Percentiles rank a stretch among this genome's conserved stretches.
Evolutionary conservation across 352 stramenopile species (phyloP).

Genomic region (Blastocystis sp.): DNA sequence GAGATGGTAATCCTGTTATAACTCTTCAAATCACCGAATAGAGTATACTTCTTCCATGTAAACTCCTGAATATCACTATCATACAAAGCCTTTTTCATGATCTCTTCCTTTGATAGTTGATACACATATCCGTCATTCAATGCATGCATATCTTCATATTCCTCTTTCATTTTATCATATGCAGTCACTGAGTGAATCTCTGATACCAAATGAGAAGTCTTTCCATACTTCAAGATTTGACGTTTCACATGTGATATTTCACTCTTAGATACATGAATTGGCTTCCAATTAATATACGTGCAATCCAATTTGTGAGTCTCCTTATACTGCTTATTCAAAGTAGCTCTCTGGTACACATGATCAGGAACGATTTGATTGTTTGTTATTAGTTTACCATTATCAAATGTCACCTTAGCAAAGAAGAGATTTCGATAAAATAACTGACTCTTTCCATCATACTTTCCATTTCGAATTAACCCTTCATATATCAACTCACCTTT

Average conservation of each 20-base stretch:
- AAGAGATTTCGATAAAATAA: constrained; percentile 20
- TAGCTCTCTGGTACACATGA: not conserved
- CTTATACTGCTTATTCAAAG: not conserved
- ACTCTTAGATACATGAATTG: not conserved
- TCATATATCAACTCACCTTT: not conserved
- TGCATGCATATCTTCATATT: not conserved
- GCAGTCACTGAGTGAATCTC: not conserved
- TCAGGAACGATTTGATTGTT: not conserved
- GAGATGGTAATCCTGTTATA: not conserved
- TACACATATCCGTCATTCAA: not conserved
- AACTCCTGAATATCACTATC: not conserved
- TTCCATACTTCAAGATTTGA: not conserved
- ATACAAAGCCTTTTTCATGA: not conserved
- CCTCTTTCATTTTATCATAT: constrained; percentile 1
- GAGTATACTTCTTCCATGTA: not conserved
- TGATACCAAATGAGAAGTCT: not conserved
- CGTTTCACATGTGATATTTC: not conserved
- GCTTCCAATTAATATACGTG: not conserved
- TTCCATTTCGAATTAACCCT: not conserved
- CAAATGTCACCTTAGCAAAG: not conserved
- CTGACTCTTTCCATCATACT: not conserved
- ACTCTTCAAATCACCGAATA: constrained; percentile 22
- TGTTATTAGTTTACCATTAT: not conserved
- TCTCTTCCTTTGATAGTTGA: not conserved
- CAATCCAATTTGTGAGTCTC: not conserved